These are phyloP conservation scores for Imleria badia DNA, from an alignment of 768 basidiomycete genomes.

Conservation along the genomic window DNA sequence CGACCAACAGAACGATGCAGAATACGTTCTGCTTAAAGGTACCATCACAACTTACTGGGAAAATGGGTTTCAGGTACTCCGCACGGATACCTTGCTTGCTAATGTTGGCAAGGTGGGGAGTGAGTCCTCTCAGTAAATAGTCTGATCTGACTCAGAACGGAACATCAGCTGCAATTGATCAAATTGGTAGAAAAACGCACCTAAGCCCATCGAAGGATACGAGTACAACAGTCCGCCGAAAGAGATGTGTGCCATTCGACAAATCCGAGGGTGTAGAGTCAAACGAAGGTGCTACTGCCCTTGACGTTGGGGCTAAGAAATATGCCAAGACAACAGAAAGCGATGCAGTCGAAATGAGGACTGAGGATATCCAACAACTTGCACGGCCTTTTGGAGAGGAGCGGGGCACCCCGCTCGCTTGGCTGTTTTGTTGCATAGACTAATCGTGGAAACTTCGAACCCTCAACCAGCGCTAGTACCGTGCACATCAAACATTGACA, in stretches of 20 bases:
- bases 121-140: constrained; percentile 77
- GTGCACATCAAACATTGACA: neutral
- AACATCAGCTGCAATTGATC: neutral
- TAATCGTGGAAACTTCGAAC: neutral
- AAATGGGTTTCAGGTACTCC: constrained; percentile 78
- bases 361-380: neutral
- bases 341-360: constrained; percentile 5
- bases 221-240: constrained; percentile 74
- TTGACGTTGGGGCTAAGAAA: neutral
- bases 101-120: constrained; percentile 73
- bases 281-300: neutral
- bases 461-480: too few species aligned
- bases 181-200: neutral
- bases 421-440: neutral
- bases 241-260: constrained; percentile 82
- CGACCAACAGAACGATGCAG: neutral
- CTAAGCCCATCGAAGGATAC: constrained; percentile 80
- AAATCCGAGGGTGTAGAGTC: neutral
- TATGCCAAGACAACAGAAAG: constrained; percentile 9
- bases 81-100: constrained; percentile 76
- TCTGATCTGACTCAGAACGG: constrained; percentile 50
- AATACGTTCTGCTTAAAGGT: neutral
- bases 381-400: neutral
- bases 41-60: constrained; percentile 58
- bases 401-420: neutral